These are phyloP conservation scores for Scheffersomyces lignosus DNA, from an alignment of 805 yeast genomes.

Conservation along the genomic window DNA sequence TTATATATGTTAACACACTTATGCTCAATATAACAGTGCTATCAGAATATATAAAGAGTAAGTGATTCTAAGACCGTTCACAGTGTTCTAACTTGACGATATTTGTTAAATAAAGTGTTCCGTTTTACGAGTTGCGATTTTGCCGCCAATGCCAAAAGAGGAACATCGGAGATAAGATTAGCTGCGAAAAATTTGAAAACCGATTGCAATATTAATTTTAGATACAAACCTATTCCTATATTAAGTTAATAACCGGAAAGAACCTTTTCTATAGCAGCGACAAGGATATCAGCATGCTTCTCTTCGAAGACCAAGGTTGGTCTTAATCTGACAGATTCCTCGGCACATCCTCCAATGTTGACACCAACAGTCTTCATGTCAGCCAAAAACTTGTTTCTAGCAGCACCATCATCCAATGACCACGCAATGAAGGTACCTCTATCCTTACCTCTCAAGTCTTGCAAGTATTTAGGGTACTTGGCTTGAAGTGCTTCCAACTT, in stretches of 20 bases:
- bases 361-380: constrained; percentile 66
- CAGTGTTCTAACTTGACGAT: no score
- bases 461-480: constrained; percentile 53
- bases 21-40: no score
- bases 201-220: no score
- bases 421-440: constrained; percentile 85
- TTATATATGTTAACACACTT: no score
- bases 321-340: constrained; percentile 73
- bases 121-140: no score
- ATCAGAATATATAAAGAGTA: no score
- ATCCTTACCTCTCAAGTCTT: constrained; percentile 69
- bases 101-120: no score
- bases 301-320: constrained; percentile 78
- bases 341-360: constrained; percentile 86
- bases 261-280: constrained; percentile 42
- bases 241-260: constrained; percentile 30
- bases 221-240: no score
- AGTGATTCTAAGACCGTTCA: no score
- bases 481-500: constrained; percentile 53
- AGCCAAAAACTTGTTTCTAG: constrained; percentile 61
- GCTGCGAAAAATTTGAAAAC: no score
- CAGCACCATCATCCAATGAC: constrained; percentile 54
- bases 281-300: constrained; percentile 72
- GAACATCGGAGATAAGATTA: no score
- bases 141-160: no score